Percentiles rank a stretch among this genome's conserved stretches.
Conservation (phyloP, 257 asterid species). For the Ehretia macrophylla region DNA sequence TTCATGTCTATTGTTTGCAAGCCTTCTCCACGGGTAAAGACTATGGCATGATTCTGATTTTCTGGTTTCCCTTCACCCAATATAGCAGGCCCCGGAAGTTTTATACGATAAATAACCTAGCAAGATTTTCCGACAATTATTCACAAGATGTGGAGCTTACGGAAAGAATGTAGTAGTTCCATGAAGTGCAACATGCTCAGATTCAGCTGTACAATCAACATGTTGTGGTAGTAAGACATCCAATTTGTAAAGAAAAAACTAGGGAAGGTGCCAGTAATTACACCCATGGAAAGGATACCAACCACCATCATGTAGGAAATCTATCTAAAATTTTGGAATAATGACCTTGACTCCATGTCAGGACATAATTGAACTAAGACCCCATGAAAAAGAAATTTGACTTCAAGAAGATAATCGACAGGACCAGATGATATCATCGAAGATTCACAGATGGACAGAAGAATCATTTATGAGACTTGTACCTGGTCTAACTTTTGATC, state of each 20-base stretch:
- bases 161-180: background rate
- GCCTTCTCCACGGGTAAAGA: constrained; percentile 97
- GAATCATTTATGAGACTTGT: constrained; percentile 8
- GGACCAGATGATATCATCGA: background rate
- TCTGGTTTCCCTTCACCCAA: constrained; percentile 98
- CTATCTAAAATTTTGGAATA: no score
- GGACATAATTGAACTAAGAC: no score
- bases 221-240: background rate
- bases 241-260: background rate
- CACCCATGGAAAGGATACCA: background rate
- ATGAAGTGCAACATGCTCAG: background rate
- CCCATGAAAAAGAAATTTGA: no score
- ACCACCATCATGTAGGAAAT: background rate
- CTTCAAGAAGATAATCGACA: background rate
- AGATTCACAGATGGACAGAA: background rate
- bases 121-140: constrained; percentile 1
- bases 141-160: background rate
- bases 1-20: constrained; percentile 98
- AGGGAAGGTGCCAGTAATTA: background rate
- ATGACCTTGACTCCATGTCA: no score
- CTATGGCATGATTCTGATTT: constrained; percentile 94
- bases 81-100: constrained; percentile 86
- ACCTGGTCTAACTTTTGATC: constrained; percentile 96
- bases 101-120: constrained; percentile 85
- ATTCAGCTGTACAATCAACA: background rate